phyloP scores from a whole-genome alignment of 768 basidiomycete species.

The Pisolithus microcarpus region DNA sequence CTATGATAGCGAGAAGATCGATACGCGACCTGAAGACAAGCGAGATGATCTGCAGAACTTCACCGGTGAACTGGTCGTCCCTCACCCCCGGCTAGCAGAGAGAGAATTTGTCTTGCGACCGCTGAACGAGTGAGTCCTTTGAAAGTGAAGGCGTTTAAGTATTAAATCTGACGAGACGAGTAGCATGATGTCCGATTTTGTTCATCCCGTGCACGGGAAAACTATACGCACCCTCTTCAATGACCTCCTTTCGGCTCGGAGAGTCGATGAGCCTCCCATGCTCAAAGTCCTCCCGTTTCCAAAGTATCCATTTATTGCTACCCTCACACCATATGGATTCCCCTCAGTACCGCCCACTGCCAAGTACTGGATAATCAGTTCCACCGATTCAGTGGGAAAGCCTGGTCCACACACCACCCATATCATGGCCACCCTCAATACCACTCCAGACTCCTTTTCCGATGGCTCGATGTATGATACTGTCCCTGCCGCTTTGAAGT shows the following conservation, averaged over 20 bases:
- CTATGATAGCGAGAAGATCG: constrained; percentile 57
- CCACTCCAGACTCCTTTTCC: constrained; percentile 94
- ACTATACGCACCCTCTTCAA: constrained; percentile 42
- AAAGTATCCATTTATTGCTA: constrained; percentile 33
- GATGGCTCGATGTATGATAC: constrained; percentile 64
- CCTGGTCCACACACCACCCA: constrained; percentile 39
- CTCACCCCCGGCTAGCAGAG: constrained; percentile 76
- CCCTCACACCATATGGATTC: constrained; percentile 7
- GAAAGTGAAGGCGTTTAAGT: neutral
- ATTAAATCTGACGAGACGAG: neutral
- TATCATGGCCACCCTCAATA: constrained; percentile 90
- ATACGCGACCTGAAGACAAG: constrained; percentile 41
- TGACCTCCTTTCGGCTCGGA: constrained; percentile 28
- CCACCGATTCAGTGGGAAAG: constrained; percentile 7
- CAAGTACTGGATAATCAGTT: constrained; percentile 20
- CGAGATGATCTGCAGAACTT: constrained; percentile 62
- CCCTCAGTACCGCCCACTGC: constrained; percentile 14
- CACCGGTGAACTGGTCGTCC: constrained; percentile 68
- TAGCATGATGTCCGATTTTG: constrained; percentile 74
- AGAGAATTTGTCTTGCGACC: constrained; percentile 91
- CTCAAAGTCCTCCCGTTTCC: constrained; percentile 73
- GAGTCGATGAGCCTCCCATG: constrained; percentile 42
- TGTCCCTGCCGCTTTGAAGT: constrained; percentile 46
- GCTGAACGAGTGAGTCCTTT: constrained; percentile 60
- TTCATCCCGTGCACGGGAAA: constrained; percentile 54